A percentile compares a stretch with the other conserved stretches of the same genome.
These are phyloP conservation scores for Aspergillus terreus DNA, from an alignment of 2,329 filamentous ascomycete species.

Conservation along the genomic window DNA sequence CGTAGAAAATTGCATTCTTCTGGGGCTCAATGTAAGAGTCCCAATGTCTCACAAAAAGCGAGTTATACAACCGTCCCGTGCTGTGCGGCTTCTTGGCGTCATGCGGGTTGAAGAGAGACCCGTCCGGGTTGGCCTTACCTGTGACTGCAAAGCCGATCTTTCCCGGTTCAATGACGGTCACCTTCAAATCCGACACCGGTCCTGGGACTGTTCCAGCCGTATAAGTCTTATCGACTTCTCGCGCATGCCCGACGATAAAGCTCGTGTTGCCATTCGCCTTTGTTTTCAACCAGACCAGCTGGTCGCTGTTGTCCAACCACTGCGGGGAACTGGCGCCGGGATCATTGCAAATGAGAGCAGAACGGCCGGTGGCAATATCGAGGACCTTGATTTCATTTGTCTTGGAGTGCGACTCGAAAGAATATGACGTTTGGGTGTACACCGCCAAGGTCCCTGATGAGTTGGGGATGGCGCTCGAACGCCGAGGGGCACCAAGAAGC, in stretches of 20 bases:
- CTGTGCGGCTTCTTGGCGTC: conserved; percentile 45
- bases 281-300: conserved; percentile 46
- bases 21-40: conserved; percentile 49
- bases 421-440: conserved; percentile 49
- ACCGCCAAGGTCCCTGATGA: conserved; percentile 44
- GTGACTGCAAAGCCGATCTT: conserved; percentile 45
- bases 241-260: conserved; percentile 43
- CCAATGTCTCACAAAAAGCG: conserved; percentile 53
- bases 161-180: conserved; percentile 39
- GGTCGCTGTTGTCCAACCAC: conserved; percentile 43
- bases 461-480: conserved; percentile 44
- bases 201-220: conserved; percentile 45
- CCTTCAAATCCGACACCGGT: conserved; percentile 44
- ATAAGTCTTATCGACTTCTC: conserved; percentile 38
- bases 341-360: conserved; percentile 42
- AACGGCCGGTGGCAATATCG: conserved; percentile 39
- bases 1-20: conserved; percentile 49
- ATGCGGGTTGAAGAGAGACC: conserved; percentile 48
- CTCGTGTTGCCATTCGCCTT: conserved; percentile 45
- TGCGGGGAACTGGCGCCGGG: conserved; percentile 43
- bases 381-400: conserved; percentile 45
- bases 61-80: conserved; percentile 48
- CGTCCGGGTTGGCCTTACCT: conserved; percentile 47
- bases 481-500: conserved; percentile 45
- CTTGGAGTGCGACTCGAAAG: conserved; percentile 47